Base-by-base conservation (phyloP, 2,329 filamentous ascomycete genomes). In the Penicillium aurantiogriseum region DNA sequence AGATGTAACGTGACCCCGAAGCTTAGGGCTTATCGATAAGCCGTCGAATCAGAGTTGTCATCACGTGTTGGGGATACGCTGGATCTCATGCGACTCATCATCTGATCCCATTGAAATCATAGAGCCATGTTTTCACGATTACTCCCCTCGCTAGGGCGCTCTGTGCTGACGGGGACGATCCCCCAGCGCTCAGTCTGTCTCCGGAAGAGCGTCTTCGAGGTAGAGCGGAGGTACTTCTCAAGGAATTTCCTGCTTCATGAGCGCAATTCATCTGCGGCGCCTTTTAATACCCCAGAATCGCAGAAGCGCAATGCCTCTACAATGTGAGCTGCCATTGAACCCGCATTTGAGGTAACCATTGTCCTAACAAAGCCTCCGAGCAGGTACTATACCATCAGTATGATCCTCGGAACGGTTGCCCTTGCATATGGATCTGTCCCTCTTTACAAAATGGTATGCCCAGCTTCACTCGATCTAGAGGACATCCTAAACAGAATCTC, bases 371-470 rank as follows among this genome's bases (percentile, higher is more conserved):
- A 54, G 21, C 44, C n/a, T 19, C 15, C 11, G 17, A 29, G 9
- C 59, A 86, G 84, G 74, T 86, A 86, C 71, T 88, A 88, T 67
- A 81, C 84, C 25, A 76, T 86, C 47, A 87, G 84, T 67, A 73
- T 86, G 51, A 85, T 87, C 48, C 75, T 88, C 38, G 85, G 83
- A 59, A 87, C 85, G 7, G 78, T 86, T 40, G 85, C 85, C 15
- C 74, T 88, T 38, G 83, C 85, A 47, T 88, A 88, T 70, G 85
- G 84, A 61, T 86, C 84, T 15, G 85, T 88, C 27, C 85, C 85
- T 42, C 76, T 88, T 59, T 88, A 88, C 73, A 88, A 88, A 71
- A 88, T 87, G 83, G 83, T 85, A 68, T 33, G 69, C 44, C 36
- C 38, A 38, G 19, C 19, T 25, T 23, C 10, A 3, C 21, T 45